Percentiles rank a stretch among this genome's conserved stretches.
These are phyloP conservation scores for Trichoderma sp. DNA, from an alignment of 2,329 filamentous ascomycete genomes.

Conservation along the genomic window DNA sequence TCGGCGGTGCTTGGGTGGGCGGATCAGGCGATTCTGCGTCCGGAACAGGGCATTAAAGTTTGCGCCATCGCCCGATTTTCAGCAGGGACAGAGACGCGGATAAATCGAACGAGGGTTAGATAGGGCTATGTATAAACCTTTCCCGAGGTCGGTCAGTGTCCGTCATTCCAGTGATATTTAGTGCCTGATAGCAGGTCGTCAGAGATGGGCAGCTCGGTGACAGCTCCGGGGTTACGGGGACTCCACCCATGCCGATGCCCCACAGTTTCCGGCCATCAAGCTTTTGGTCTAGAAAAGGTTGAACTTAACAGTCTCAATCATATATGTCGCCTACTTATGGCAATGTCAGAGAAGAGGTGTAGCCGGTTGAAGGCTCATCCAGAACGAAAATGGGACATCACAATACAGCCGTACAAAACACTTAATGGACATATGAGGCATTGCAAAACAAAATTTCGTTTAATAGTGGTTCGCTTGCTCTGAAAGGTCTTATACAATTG, in stretches of 20 bases:
- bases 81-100: not conserved
- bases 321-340: not conserved
- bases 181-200: not conserved
- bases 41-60: not conserved
- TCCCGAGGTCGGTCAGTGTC: not conserved
- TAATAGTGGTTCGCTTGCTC: not conserved
- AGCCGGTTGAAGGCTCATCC: not conserved
- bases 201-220: not conserved
- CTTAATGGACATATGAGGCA: not conserved
- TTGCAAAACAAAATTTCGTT: not conserved
- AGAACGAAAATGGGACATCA: not conserved
- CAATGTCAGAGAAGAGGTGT: not conserved
- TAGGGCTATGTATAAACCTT: not conserved
- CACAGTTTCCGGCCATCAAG: not conserved
- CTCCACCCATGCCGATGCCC: slow-evolving; percentile 5
- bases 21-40: not conserved
- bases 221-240: not conserved
- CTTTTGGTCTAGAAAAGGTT: not conserved
- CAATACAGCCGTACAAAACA: not conserved
- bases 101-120: not conserved
- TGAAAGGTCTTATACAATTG: not conserved
- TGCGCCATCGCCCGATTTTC: not conserved
- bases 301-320: not conserved
- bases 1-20: slow-evolving; percentile 1
- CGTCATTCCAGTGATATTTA: not conserved